These are phyloP conservation scores for Pouteria campechiana DNA, from an alignment of 179 eudicot species.

Conservation along the genomic window DNA sequence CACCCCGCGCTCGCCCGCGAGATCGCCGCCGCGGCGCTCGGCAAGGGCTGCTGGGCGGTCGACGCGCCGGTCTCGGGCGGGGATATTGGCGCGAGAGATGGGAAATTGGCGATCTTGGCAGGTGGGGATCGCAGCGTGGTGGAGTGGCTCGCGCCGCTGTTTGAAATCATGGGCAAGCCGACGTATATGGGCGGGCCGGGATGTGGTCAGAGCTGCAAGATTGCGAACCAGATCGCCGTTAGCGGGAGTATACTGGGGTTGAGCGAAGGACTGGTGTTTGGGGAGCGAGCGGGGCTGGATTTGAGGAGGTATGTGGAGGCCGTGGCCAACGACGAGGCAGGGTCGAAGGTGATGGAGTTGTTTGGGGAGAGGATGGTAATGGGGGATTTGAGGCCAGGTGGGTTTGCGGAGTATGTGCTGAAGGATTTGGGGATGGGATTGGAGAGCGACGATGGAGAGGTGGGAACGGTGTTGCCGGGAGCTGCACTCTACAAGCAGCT, in stretches of 20 bases:
- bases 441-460: constrained; percentile 35
- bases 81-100: constrained; percentile 69
- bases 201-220: constrained; percentile 75
- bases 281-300: constrained; percentile 53
- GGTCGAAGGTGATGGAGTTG: constrained; percentile 70
- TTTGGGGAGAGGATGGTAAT: constrained; percentile 64
- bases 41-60: constrained; percentile 35
- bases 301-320: constrained; percentile 47
- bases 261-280: constrained; percentile 88
- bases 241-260: constrained; percentile 67
- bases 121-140: constrained; percentile 54
- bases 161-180: constrained; percentile 46
- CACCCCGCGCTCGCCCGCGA: constrained; percentile 38
- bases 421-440: constrained; percentile 89
- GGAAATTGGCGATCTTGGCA: constrained; percentile 55
- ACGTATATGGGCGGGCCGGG: constrained; percentile 56
- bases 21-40: constrained; percentile 22
- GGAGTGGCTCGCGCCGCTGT: constrained; percentile 51
- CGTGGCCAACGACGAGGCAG: constrained; percentile 62
- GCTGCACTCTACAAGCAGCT: constrained; percentile 66
- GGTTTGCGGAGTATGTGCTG: constrained; percentile 79
- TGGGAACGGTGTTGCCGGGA: constrained; percentile 55
- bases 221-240: constrained; percentile 82
- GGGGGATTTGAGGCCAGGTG: constrained; percentile 66
- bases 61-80: constrained; percentile 95